Conservation (phyloP, 129 eudicot species). For the Saposhnikovia divaricata region DNA sequence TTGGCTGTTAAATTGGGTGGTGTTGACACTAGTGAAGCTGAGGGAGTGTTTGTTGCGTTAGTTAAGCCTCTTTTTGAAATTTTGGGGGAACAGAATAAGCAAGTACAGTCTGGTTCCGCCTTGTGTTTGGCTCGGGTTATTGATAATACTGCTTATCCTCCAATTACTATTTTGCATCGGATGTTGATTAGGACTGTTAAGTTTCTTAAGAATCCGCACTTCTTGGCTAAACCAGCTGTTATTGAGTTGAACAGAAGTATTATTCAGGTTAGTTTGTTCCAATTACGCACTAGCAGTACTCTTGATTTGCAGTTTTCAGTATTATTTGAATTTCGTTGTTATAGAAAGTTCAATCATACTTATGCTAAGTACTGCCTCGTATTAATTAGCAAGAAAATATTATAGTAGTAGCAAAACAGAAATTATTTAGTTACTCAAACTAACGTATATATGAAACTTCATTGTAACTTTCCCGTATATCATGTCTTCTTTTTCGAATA, state of each 20-base stretch:
- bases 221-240: constrained; percentile 80
- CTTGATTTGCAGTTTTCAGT: too few relatives aligned
- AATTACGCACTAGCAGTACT: too few relatives aligned
- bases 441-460: background rate
- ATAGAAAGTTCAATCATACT: background rate
- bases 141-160: constrained; percentile 63
- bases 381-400: too few relatives aligned
- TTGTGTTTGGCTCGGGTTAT: constrained; percentile 74
- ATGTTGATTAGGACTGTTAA: constrained; percentile 63
- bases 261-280: constrained; percentile 55
- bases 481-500: too few relatives aligned
- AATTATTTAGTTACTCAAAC: background rate
- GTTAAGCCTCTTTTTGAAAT: constrained; percentile 88
- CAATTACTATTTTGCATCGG: constrained; percentile 54
- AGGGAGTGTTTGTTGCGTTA: constrained; percentile 48
- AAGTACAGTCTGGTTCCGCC: constrained; percentile 69
- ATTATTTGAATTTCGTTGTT: too few relatives aligned
- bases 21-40: constrained; percentile 25
- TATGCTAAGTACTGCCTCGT: background rate
- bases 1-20: constrained; percentile 57
- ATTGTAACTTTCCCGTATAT: background rate
- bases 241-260: constrained; percentile 69
- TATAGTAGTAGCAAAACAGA: too few relatives aligned
- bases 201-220: constrained; percentile 85
- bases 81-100: constrained; percentile 83